A percentile compares a stretch with the other conserved stretches of the same genome.
Evolutionary conservation across 106 monocot genomes (phyloP).

Genomic region (Dendrobium chrysotoxum): DNA sequence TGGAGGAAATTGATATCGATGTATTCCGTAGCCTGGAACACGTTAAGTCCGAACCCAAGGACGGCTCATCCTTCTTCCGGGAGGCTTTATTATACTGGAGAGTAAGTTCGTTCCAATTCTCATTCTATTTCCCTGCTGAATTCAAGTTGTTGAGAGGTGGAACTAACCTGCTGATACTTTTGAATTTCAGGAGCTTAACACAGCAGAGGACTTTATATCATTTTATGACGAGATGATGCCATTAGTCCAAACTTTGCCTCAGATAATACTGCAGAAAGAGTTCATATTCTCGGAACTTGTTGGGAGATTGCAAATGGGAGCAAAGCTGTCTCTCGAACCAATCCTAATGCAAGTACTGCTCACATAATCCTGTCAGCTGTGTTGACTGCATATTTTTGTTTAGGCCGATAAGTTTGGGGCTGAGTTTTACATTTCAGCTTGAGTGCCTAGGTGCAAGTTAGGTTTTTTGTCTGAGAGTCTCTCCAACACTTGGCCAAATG

Average conservation of each 20-base stretch:
- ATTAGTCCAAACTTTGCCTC: constrained; percentile 79
- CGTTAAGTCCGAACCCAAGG: constrained; percentile 49
- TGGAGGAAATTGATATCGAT: constrained; percentile 74
- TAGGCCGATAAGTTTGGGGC: neutral
- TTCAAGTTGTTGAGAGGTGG: neutral
- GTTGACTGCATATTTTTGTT: neutral
- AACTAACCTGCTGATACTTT: neutral
- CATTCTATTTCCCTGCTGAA: neutral
- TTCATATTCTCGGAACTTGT: constrained; percentile 63
- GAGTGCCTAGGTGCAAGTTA: neutral
- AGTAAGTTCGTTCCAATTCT: constrained; percentile 21
- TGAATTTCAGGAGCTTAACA: constrained; percentile 65
- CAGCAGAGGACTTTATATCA: constrained; percentile 84
- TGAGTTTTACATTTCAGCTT: neutral
- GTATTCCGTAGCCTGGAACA: constrained; percentile 69
- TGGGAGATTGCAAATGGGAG: constrained; percentile 45
- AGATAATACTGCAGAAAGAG: constrained; percentile 75
- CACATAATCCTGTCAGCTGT: neutral
- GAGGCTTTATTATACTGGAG: constrained; percentile 79
- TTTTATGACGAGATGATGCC: constrained; percentile 82
- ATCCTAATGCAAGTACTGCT: constrained; percentile 53
- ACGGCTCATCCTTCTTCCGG: constrained; percentile 67
- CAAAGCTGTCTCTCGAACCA: constrained; percentile 73
- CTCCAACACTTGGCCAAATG: neutral
- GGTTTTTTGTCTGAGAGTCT: neutral